Evolutionary conservation across 2,329 filamentous ascomycete genomes (phyloP).

Genomic region (Arthroderma sp.): DNA sequence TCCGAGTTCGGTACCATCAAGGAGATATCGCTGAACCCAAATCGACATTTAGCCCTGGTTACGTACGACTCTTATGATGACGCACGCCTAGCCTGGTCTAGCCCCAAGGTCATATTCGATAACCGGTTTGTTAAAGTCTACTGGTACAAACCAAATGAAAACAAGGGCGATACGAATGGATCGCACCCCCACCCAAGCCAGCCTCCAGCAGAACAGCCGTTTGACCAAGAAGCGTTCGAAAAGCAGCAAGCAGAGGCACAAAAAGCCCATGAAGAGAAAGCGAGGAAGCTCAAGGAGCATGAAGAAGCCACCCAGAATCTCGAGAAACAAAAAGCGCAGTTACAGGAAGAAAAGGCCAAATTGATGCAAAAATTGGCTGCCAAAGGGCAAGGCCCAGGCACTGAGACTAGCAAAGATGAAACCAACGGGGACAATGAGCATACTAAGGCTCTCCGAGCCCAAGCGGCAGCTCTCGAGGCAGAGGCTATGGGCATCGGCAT

Average conservation of each 20-base stretch:
- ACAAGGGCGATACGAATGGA: constrained; percentile 20
- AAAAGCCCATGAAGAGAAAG: constrained; percentile 41
- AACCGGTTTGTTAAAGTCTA: constrained; percentile 54
- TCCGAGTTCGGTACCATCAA: constrained; percentile 43
- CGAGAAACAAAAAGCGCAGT: constrained; percentile 38
- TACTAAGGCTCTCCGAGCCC: constrained; percentile 40
- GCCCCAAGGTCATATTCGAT: constrained; percentile 50
- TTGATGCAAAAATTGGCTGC: constrained; percentile 37
- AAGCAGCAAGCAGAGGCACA: constrained; percentile 45
- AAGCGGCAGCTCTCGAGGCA: constrained; percentile 42
- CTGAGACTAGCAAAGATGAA: constrained; percentile 16
- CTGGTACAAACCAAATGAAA: constrained; percentile 40
- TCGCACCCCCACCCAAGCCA: constrained; percentile 12
- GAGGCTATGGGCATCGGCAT: constrained; percentile 43
- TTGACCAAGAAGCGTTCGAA: constrained; percentile 42
- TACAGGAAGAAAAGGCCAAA: constrained; percentile 41
- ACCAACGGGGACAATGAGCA: constrained; percentile 26
- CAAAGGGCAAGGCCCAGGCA: constrained; percentile 21
- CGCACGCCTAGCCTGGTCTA: constrained; percentile 44
- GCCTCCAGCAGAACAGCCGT: constrained; percentile 26
- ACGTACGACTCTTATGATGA: constrained; percentile 39
- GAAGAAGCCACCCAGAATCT: constrained; percentile 39
- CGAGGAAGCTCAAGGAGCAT: constrained; percentile 39
- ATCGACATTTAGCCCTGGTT: constrained; percentile 42
- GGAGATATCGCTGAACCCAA: constrained; percentile 42